Conservation (phyloP, 2,329 filamentous ascomycete species). For the Mycosphaerella arachidis region DNA sequence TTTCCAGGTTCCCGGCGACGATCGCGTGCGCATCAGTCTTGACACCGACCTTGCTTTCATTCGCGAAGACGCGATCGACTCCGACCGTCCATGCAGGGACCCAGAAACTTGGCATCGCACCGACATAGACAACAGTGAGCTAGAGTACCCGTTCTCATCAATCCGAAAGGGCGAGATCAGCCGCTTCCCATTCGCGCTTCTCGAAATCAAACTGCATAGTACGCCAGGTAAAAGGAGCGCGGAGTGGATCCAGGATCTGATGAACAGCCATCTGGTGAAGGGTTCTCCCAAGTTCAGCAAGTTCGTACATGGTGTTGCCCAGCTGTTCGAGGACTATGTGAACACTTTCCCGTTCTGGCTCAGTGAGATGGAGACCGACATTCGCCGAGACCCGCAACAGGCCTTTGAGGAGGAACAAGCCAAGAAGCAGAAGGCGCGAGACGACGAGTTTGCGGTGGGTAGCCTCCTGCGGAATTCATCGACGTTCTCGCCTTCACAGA, state of each 20-base stretch:
- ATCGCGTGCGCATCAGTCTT: slow-evolving; percentile 84
- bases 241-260: slow-evolving; percentile 86
- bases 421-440: slow-evolving; percentile 70
- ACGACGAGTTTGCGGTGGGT: slow-evolving; percentile 84
- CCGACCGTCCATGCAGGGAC: slow-evolving; percentile 80
- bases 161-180: slow-evolving; percentile 89
- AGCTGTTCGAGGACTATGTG: slow-evolving; percentile 88
- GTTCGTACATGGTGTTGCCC: slow-evolving; percentile 88
- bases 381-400: slow-evolving; percentile 82
- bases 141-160: slow-evolving; percentile 81
- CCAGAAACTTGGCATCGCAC: slow-evolving; percentile 83
- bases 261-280: slow-evolving; percentile 87
- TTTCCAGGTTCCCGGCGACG: slow-evolving; percentile 91
- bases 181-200: slow-evolving; percentile 81
- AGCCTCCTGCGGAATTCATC: slow-evolving; percentile 64
- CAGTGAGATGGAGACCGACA: slow-evolving; percentile 84
- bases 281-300: slow-evolving; percentile 89
- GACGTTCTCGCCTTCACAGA: slow-evolving; percentile 31
- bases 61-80: slow-evolving; percentile 67
- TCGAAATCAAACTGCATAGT: slow-evolving; percentile 79
- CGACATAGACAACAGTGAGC: slow-evolving; percentile 77
- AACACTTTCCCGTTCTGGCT: slow-evolving; percentile 97
- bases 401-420: slow-evolving; percentile 92
- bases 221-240: slow-evolving; percentile 59
- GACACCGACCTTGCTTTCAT: slow-evolving; percentile 92